Evolutionary conservation across 305 asterid genomes (phyloP).

Genomic region (Fraxinus sp.): DNA sequence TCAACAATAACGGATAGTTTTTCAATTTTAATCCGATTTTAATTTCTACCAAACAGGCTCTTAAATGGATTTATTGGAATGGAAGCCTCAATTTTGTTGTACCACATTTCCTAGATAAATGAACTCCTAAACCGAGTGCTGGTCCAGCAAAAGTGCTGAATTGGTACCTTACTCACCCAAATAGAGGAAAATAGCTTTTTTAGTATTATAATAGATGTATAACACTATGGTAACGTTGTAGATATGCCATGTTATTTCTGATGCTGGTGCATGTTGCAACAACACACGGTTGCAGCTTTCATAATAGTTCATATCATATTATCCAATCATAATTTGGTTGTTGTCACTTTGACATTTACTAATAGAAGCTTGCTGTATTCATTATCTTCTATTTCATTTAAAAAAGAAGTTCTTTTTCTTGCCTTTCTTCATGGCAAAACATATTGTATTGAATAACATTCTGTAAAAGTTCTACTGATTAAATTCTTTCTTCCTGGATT

Average conservation of each 20-base stretch:
- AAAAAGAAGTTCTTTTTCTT: background rate
- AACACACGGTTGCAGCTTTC: background rate
- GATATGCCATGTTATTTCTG: background rate
- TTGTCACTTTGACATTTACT: constrained; percentile 3
- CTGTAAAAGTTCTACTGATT: background rate
- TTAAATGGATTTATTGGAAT: background rate
- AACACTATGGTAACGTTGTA: background rate
- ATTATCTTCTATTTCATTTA: background rate
- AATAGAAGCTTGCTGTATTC: background rate
- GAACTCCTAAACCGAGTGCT: background rate
- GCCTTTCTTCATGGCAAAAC: background rate
- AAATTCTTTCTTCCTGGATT: constrained; percentile 14
- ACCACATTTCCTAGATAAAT: background rate
- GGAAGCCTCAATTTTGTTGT: background rate
- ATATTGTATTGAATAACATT: background rate
- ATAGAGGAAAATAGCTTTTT: background rate
- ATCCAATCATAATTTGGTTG: constrained; percentile 5
- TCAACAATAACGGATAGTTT: too few relatives aligned
- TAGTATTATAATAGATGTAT: background rate
- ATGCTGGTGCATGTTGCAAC: constrained; percentile 1
- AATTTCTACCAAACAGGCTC: too few relatives aligned
- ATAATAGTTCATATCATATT: background rate
- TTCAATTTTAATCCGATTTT: too few relatives aligned
- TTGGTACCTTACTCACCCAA: background rate
- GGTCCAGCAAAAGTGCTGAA: background rate